phyloP scores from a whole-genome alignment of 257 asterid genomes.

The Orobanche coerulescens region DNA sequence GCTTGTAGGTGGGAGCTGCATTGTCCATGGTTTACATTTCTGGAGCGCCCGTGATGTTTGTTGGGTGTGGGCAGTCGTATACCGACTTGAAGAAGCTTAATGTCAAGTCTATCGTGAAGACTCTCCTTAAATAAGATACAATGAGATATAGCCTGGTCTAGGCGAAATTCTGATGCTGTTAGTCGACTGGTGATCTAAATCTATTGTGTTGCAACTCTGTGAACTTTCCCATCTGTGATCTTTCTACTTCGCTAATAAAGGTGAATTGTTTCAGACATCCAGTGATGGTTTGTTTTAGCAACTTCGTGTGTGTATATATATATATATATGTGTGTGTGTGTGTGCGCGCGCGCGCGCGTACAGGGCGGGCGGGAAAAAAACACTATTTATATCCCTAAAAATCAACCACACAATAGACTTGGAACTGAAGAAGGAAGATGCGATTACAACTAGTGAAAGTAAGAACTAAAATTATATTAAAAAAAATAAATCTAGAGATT shows the following conservation, averaged over 20 bases:
- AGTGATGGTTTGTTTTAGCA: too few relatives aligned
- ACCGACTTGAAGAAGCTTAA: slow-evolving; percentile 95
- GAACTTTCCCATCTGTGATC: slow-evolving; percentile 28
- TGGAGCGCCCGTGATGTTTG: slow-evolving; percentile 90
- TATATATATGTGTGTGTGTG: too few relatives aligned
- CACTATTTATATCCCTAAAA: too few relatives aligned
- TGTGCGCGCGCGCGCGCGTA: too few relatives aligned
- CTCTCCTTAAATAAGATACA: slow-evolving; percentile 59
- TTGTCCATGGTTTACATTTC: slow-evolving; percentile 88
- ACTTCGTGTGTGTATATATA: too few relatives aligned
- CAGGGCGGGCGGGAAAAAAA: too few relatives aligned
- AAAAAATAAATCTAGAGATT: too few relatives aligned
- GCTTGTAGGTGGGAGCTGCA: slow-evolving; percentile 88
- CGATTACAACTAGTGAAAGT: too few relatives aligned
- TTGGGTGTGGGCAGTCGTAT: slow-evolving; percentile 93
- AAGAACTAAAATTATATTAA: too few relatives aligned
- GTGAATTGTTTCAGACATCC: slow-evolving; percentile 31
- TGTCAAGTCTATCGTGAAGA: slow-evolving; percentile 79
- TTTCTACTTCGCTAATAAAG: slow-evolving; percentile 31
- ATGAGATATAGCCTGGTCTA: neutral
- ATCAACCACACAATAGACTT: too few relatives aligned
- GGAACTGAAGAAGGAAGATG: too few relatives aligned
- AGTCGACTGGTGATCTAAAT: neutral
- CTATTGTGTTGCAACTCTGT: slow-evolving; percentile 3
- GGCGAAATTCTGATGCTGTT: neutral